Evolutionary conservation across 2,329 filamentous ascomycete species (phyloP), one percentile per base, ranked within the genome.

Genomic region (Microsporum ferrugineum): DNA sequence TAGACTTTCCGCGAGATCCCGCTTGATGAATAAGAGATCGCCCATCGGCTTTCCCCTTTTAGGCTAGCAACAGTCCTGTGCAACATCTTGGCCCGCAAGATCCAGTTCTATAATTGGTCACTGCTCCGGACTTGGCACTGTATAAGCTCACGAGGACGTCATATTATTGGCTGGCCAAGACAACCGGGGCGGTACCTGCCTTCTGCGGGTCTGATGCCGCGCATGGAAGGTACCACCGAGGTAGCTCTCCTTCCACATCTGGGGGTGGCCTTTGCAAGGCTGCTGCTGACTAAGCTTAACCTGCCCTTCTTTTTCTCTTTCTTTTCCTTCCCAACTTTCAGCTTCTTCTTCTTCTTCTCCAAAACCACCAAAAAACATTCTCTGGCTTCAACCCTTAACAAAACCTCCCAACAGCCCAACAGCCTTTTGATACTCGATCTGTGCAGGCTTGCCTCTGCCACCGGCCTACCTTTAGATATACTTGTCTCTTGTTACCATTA

Each of bases 261-360:
- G 29, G 29, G 29, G 51, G 31, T 55, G 31, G 51, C 14, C 31
- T 29, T 36, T 55, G 51, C 51, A 36, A 55, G 51, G 51, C 51
- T 55, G 7, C 3, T 36, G 51, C 31, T 55, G 51, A 55, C 51
- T 55, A 31, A 55, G 51, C 51, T 8, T 8, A 34, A 41, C 36
- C 17, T 17, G 23, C 41, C 41, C n/a, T 47, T 55, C 36, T 47
- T 33, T 17, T 59, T 39, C 47, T 55, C 36, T 47, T 33, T 17
- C 56, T 39, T 38, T 49, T 36, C 34, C 38, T 57, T 55, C 58
- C 45, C 49, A 45, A 57, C 57, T 45, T 62, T 17, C 59, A 39
- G 57, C 45, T 65, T 63, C 62, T 63, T 62, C 59, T 53, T 62
- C 58, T 61, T 61, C 57, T 60, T 58, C 57, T 62, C 33, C 17